Evolutionary conservation across 192 early-diverging fungal species (phyloP).

Genomic region (Coemansia reversa): DNA sequence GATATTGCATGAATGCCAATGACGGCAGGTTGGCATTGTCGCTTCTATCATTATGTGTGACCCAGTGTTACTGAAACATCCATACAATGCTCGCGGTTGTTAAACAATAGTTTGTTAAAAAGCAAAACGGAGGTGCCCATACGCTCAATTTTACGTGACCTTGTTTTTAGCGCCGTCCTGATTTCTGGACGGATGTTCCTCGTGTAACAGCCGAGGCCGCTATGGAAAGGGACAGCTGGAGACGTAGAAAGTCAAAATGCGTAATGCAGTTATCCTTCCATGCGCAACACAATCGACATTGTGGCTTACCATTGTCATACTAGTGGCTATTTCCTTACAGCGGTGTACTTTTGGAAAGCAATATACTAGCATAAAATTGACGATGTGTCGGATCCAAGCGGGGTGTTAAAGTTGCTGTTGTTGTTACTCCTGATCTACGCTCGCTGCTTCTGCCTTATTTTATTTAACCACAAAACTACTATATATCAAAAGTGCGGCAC

Average conservation of each 20-base stretch:
- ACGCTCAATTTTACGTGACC: background rate
- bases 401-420: background rate
- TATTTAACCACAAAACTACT: background rate
- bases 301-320: conserved; percentile 13
- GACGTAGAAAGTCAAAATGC: conserved; percentile 8
- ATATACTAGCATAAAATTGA: conserved; percentile 9
- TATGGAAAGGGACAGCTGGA: background rate
- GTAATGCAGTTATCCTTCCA: conserved; percentile 11
- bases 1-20: background rate
- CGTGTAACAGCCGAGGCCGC: background rate
- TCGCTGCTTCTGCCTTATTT: background rate
- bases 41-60: background rate
- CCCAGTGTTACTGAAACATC: background rate
- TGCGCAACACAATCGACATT: conserved; percentile 10
- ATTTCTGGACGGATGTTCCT: background rate
- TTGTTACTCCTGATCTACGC: background rate
- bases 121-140: background rate
- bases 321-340: conserved; percentile 5
- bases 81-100: background rate
- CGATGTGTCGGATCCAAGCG: background rate
- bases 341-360: background rate
- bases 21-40: background rate
- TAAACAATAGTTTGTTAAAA: background rate
- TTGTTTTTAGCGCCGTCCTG: background rate
- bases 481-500: background rate